Base-by-base conservation (phyloP, 2,329 filamentous ascomycete species). In the Venturia nashicola region DNA sequence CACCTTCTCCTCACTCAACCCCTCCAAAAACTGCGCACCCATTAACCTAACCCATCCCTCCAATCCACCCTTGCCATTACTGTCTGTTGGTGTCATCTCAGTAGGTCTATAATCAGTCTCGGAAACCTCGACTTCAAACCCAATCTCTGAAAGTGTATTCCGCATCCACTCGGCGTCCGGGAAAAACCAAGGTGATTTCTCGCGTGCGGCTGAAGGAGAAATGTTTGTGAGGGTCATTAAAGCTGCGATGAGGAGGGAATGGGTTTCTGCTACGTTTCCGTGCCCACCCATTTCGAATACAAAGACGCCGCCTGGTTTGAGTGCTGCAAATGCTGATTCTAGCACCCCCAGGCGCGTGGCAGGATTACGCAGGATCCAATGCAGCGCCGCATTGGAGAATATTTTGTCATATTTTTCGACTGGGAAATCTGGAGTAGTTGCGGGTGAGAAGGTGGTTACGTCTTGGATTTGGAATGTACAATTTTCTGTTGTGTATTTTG, bases 261-360 rank as follows among this genome's bases (percentile, higher is more conserved):
- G 79, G 68, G 87, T 80, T 72, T 89, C 87, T 0, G 78, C 76
- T 0, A 88, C 79, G 72, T 90, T 89, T 23, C 87, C 88, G 61
- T 85, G 79, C 0, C 86, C 87, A 62, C 88, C 87, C 83, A 87
- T 87, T 72, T 90, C 87, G 68, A 90, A 88, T 11, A 82, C 80
- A 65, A 90, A 85, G 0, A 68, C 69, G 1, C 85, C 87, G 12
- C 79, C 80, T 0, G 82, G 80, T 42, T 76, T 78, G 2, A 90
- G 78, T 0, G 80, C 76, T 9, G 73, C 73, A 66, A 80, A 74
- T 3, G 85, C 78, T 46, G 77, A 81, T 8, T 69, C 68, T 69
- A 89, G 85, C 72, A 87, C 82, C 36, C 71, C 69, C 3, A 72
- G 67, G 11, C 83, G 79, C 0, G 78, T 79, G 0, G 70, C 68